These are phyloP conservation scores for Lentinula sp. DNA, from an alignment of 768 basidiomycete genomes.

Conservation along the genomic window DNA sequence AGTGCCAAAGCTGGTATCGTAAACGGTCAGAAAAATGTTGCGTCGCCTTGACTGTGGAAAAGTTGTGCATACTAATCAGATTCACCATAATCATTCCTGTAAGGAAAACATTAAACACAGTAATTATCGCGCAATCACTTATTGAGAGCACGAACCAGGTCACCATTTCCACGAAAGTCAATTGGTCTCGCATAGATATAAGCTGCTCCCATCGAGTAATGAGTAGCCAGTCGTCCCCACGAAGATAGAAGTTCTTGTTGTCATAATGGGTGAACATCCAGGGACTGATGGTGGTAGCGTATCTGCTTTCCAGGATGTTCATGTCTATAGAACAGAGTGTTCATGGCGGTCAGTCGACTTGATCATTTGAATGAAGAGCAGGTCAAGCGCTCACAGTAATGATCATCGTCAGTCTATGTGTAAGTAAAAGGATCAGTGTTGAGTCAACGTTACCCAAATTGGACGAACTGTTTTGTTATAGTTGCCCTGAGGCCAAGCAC, in stretches of 20 bases:
- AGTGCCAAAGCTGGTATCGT: conserved; percentile 43
- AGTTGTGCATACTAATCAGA: conserved; percentile 50
- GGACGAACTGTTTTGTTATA: conserved; percentile 24
- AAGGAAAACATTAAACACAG: background rate
- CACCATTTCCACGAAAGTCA: conserved; percentile 59
- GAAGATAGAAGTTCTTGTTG: conserved; percentile 62
- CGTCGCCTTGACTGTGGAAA: conserved; percentile 16
- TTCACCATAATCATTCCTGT: conserved; percentile 73
- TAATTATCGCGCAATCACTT: too few relatives aligned
- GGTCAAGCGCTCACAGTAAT: conserved; percentile 34
- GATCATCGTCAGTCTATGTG: conserved; percentile 34
- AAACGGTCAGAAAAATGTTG: conserved; percentile 15
- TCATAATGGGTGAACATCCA: conserved; percentile 34
- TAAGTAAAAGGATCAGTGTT: background rate
- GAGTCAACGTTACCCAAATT: conserved; percentile 7
- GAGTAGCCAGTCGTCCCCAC: conserved; percentile 63
- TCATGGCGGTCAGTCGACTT: background rate
- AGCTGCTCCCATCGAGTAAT: conserved; percentile 68
- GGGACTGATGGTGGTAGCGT: conserved; percentile 31
- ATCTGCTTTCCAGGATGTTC: conserved; percentile 32
- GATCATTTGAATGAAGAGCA: background rate
- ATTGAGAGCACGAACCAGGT: conserved; percentile 45
- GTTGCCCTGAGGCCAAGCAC: conserved; percentile 53
- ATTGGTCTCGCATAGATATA: conserved; percentile 45
- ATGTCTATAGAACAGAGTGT: conserved; percentile 24